These are phyloP conservation scores for Heliamphora pulchella DNA, from an alignment of 179 eudicot species.

Conservation along the genomic window DNA sequence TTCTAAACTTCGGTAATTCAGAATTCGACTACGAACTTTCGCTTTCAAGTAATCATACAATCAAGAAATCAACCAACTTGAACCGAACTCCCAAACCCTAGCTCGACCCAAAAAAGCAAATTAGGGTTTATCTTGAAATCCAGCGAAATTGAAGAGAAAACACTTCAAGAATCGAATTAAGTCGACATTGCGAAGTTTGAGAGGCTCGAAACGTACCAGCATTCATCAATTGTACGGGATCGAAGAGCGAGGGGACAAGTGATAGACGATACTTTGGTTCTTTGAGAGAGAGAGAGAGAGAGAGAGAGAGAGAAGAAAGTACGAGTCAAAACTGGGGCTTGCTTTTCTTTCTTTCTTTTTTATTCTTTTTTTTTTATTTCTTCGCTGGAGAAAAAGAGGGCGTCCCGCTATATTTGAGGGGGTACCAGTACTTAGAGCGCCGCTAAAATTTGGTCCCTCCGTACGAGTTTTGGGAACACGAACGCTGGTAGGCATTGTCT, in stretches of 20 bases:
- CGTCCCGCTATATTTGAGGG: slow-evolving; percentile 20
- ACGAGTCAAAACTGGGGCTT: slow-evolving; percentile 15
- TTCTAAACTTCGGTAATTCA: slow-evolving; percentile 5
- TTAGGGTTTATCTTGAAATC: slow-evolving; percentile 25
- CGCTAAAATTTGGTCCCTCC: background rate
- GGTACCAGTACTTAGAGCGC: background rate
- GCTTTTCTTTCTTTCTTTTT: background rate
- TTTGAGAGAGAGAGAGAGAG: background rate
- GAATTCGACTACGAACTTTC: background rate
- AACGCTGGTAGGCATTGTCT: too few species aligned
- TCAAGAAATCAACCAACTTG: slow-evolving; percentile 8
- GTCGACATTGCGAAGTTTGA: background rate
- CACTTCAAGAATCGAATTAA: slow-evolving; percentile 1
- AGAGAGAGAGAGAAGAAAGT: slow-evolving; percentile 13
- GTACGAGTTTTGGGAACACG: too few species aligned
- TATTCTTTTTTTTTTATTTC: background rate
- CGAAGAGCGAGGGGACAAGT: slow-evolving; percentile 18
- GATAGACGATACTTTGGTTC: background rate
- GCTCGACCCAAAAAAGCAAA: slow-evolving; percentile 12
- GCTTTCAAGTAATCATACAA: slow-evolving; percentile 1
- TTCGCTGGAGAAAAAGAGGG: slow-evolving; percentile 2
- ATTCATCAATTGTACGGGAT: slow-evolving; percentile 30
- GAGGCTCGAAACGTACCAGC: slow-evolving; percentile 24
- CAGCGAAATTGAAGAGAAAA: slow-evolving; percentile 12
- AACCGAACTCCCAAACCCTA: slow-evolving; percentile 27